Evolutionary conservation across 2,329 filamentous ascomycete genomes (phyloP).

Genomic region (Thielaviopsis euricoi): DNA sequence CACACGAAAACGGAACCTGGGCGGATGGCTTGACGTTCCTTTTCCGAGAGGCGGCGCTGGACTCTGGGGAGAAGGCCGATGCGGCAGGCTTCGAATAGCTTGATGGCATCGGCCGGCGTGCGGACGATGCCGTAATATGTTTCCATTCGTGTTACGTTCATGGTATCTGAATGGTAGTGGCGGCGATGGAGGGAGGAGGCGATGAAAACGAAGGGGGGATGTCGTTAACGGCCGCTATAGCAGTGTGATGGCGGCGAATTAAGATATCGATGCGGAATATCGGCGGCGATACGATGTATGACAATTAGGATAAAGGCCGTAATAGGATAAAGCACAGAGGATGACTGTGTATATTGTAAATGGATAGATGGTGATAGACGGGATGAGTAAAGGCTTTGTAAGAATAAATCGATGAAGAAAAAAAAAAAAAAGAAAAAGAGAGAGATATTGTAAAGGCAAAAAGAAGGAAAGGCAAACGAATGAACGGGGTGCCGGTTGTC

Average conservation of each 20-base stretch:
- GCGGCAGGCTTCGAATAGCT: slow-evolving; percentile 93
- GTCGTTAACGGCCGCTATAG: not conserved
- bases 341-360: not conserved
- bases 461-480: slow-evolving; percentile 8
- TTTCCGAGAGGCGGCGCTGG: slow-evolving; percentile 83
- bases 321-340: not conserved
- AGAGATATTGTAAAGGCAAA: slow-evolving; percentile 5
- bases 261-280: not conserved
- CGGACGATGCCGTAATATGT: slow-evolving; percentile 91
- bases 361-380: not conserved
- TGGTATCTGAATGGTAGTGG: no score
- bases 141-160: slow-evolving; percentile 49
- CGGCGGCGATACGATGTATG: not conserved
- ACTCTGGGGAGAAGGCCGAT: slow-evolving; percentile 80
- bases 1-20: slow-evolving; percentile 98
- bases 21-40: slow-evolving; percentile 88
- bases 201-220: no score
- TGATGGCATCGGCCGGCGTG: slow-evolving; percentile 91
- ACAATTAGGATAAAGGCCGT: not conserved
- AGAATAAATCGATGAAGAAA: not conserved
- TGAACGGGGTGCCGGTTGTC: slow-evolving; percentile 13
- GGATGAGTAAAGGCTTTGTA: not conserved
- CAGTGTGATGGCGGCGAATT: not conserved
- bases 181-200: no score
- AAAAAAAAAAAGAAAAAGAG: not conserved